These are phyloP conservation scores for Saccharomycopsis fodiens DNA, from an alignment of 805 yeast genomes.

Conservation along the genomic window DNA sequence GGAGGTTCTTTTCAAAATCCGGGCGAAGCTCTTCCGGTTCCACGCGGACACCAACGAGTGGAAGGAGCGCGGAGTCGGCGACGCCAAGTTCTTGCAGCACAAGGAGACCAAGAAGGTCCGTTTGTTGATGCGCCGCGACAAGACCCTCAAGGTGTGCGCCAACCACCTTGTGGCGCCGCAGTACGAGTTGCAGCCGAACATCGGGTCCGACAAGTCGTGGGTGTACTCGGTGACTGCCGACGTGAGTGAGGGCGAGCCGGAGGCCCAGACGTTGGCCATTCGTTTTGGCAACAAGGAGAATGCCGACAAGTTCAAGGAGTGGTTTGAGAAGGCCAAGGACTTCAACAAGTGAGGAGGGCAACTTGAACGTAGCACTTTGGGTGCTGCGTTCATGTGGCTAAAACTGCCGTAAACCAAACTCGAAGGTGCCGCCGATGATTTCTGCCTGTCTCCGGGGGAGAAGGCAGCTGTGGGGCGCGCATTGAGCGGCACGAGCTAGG, in stretches of 20 bases:
- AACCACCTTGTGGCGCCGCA: conserved; percentile 85
- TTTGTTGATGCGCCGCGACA: conserved; percentile 97
- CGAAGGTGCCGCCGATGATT: no score
- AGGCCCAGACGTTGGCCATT: conserved; percentile 93
- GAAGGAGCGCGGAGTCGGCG: conserved; percentile 99
- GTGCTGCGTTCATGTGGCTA: no score
- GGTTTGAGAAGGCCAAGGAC: conserved; percentile 79
- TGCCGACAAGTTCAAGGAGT: conserved; percentile 92
- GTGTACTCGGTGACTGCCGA: conserved; percentile 93
- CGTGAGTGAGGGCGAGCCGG: conserved; percentile 90
- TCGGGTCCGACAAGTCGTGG: conserved; percentile 98
- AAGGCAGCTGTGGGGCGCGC: no score
- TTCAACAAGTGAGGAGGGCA: conserved; percentile 13
- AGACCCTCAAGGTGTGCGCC: conserved; percentile 96
- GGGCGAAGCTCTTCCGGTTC: conserved; percentile 94
- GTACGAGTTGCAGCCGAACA: conserved; percentile 80
- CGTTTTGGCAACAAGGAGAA: conserved; percentile 89
- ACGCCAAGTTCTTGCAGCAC: conserved; percentile 90
- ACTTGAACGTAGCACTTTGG: no score
- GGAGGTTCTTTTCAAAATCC: conserved; percentile 72
- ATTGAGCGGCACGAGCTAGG: no score
- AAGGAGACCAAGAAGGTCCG: conserved; percentile 76
- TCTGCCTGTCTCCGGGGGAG: no score
- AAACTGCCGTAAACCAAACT: no score
- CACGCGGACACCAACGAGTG: conserved; percentile 78